These are phyloP conservation scores for Escovopsis weberi DNA, from an alignment of 2,329 filamentous ascomycete genomes.

Conservation along the genomic window DNA sequence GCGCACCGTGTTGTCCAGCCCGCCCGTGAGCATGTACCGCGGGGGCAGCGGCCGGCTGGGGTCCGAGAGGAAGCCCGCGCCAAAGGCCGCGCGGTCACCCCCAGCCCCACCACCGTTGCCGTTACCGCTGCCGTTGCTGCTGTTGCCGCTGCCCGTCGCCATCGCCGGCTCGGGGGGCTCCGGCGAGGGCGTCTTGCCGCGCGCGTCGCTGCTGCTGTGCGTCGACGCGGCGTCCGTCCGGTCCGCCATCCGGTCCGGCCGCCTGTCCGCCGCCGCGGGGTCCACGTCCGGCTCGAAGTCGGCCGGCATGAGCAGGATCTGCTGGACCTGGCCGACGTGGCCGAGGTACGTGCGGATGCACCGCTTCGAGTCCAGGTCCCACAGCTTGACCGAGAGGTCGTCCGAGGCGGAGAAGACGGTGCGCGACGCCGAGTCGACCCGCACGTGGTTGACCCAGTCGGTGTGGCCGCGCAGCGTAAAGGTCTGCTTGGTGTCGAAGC, in stretches of 20 bases:
- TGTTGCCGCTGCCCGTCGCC: conserved; percentile 13
- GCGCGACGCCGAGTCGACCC: conserved; percentile 65
- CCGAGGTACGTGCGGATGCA: conserved; percentile 71
- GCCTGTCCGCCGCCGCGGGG: conserved; percentile 11
- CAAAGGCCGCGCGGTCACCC: conserved; percentile 37
- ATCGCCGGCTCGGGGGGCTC: conserved; percentile 15
- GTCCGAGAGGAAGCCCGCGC: conserved; percentile 46
- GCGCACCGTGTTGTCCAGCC: conserved; percentile 79
- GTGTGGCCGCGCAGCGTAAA: conserved; percentile 71
- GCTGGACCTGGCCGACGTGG: conserved; percentile 91
- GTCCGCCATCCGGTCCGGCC: conserved; percentile 14
- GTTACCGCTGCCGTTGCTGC: too few relatives aligned
- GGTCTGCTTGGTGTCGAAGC: conserved; percentile 70
- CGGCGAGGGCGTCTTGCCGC: conserved; percentile 19
- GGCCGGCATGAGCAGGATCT: conserved; percentile 67
- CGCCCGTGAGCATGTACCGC: conserved; percentile 84
- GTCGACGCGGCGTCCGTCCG: conserved; percentile 40
- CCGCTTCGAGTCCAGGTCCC: conserved; percentile 75
- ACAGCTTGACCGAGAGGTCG: conserved; percentile 79
- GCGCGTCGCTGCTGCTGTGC: conserved; percentile 29
- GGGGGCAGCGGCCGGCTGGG: conserved; percentile 57
- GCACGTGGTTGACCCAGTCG: conserved; percentile 96
- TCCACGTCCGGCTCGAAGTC: conserved; percentile 80
- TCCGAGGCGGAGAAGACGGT: conserved; percentile 90
- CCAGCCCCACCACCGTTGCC: too few relatives aligned